Evolutionary conservation across 2,329 filamentous ascomycete species (phyloP).

Genomic region (Colletotrichum abscissum): DNA sequence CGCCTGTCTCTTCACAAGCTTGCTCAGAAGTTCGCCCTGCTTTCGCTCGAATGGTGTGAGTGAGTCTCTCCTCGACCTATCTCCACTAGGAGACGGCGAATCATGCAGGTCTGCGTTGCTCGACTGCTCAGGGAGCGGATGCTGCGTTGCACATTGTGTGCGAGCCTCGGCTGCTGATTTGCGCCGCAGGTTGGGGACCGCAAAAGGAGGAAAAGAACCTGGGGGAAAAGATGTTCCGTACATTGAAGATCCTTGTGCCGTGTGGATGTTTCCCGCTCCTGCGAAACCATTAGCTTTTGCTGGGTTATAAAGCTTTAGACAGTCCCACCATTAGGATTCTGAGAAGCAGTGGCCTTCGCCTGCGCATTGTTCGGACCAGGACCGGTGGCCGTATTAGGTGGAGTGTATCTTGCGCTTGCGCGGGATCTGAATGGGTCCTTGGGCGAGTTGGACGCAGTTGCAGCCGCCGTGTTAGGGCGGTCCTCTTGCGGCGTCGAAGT

Average conservation of each 20-base stretch:
- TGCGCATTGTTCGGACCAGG: conserved; percentile 3
- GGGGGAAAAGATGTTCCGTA: conserved; percentile 50
- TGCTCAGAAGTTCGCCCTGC: conserved; percentile 51
- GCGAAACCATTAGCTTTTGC: background rate
- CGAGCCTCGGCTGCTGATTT: background rate
- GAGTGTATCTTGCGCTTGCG: conserved; percentile 37
- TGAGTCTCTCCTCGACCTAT: conserved; percentile 32
- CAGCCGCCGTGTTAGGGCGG: conserved; percentile 25
- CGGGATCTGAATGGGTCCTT: conserved; percentile 33
- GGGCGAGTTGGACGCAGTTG: conserved; percentile 25
- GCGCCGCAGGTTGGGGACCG: background rate
- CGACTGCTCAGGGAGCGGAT: background rate
- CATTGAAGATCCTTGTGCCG: conserved; percentile 55
- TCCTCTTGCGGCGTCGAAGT: conserved; percentile 28
- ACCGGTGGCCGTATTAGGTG: conserved; percentile 22
- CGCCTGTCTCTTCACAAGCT: conserved; percentile 48
- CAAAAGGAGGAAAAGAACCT: conserved; percentile 14
- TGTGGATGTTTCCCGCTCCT: conserved; percentile 20
- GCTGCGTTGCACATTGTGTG: background rate
- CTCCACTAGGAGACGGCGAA: conserved; percentile 36
- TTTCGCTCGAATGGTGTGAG: conserved; percentile 53
- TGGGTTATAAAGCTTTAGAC: no score
- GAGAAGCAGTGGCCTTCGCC: conserved; percentile 7
- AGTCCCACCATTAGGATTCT: background rate
- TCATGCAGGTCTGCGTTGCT: conserved; percentile 6